Base-by-base conservation (phyloP, 2,329 filamentous ascomycete species). In the Dactylellina cionopaga region DNA sequence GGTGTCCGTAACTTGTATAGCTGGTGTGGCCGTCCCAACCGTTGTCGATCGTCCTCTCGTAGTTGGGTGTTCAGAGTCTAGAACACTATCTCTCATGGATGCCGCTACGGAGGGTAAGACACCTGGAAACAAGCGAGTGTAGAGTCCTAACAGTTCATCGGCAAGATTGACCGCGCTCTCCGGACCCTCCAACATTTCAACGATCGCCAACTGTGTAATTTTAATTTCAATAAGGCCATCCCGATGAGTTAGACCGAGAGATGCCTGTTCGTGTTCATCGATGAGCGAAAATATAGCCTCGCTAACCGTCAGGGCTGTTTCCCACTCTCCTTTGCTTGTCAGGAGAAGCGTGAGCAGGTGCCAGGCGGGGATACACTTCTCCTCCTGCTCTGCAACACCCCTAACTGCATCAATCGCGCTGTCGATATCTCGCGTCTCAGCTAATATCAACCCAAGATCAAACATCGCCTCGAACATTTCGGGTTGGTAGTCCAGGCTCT, bases 201-300 rank as follows among this genome's bases (percentile, higher is more conserved):
- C 81, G 17, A 99, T 85, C 2, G 90, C 86, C 70, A 99, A 83
- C 78, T 98, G 93, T 9, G 94, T 97, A 87, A 98, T 96, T 80
- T 96, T 96, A 73, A 97, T 88, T 80, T 98, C 91, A n/a, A 99
- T 81, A 41, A 99, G 89, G 51, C 87, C 87, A 79, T 93, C 91
- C 78, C 92, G 96, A 78, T 98, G 93, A 24, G 55, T 49, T 27
- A 76, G 60, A 2, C 76, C 75, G 1, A 74, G 17, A 1, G 15
- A 22, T 4, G 39, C 22, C 39, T 74, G 69, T 17, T 66, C 74
- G 69, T 70, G 10, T 25, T 74, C 69, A 13, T 75, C 76, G 11
- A 78, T 65, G 9, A 77, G 92, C 76, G 96, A 92, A 78, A 98
- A 90, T 2, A 92, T 93, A 24, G 92, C 92, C 78, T 96, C 92